Percentiles rank a stretch among this genome's conserved stretches.
Evolutionary conservation across 106 monocot genomes (phyloP).

Genomic region (Phalaenopsis equestris): DNA sequence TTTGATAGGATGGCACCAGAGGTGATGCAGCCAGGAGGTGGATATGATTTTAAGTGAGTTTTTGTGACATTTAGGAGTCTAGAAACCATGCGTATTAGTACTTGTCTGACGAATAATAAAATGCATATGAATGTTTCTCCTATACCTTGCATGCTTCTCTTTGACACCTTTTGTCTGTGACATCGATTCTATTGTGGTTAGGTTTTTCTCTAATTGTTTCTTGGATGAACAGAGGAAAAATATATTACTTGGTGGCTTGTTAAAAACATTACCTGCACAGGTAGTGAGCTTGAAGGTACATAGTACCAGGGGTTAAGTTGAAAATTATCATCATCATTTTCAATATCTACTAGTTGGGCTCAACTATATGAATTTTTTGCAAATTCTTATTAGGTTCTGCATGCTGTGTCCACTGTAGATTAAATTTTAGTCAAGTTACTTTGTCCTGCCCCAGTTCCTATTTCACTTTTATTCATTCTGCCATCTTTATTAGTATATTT

Average conservation of each 20-base stretch:
- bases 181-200: not conserved
- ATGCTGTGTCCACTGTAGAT: not conserved
- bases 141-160: not conserved
- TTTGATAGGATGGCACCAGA: conserved; percentile 85
- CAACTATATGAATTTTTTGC: not conserved
- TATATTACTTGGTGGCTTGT: not conserved
- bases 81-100: not conserved
- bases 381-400: not conserved
- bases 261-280: not conserved
- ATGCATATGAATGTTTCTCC: not conserved
- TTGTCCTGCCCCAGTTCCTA: not conserved
- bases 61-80: not conserved
- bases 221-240: not conserved
- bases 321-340: not conserved
- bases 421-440: not conserved
- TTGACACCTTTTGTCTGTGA: not conserved
- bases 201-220: not conserved
- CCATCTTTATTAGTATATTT: not conserved
- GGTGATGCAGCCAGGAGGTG: conserved; percentile 78
- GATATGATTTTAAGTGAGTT: conserved; percentile 89
- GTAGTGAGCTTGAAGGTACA: not conserved
- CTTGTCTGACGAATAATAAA: not conserved
- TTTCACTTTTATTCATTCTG: not conserved
- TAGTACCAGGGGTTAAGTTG: not conserved
- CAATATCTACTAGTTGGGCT: not conserved